phyloP scores from a whole-genome alignment of 306 rosid genomes.

The Luffa acutangula region DNA sequence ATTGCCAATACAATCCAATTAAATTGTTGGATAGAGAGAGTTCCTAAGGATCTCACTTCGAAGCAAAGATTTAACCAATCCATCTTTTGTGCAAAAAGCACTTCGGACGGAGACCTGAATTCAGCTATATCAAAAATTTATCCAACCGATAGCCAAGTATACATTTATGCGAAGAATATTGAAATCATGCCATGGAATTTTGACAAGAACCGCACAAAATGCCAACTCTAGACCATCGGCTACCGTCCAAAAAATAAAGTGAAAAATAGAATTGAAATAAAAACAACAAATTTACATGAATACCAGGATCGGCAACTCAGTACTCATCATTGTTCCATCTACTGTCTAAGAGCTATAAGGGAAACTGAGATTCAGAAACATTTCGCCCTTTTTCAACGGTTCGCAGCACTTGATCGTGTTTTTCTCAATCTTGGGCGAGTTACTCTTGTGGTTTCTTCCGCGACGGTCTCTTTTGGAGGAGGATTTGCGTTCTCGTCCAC shows the following conservation, averaged over 20 bases:
- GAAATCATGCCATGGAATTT: not conserved
- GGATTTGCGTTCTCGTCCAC: constrained; percentile 34
- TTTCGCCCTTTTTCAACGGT: not conserved
- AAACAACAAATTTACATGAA: constrained; percentile 48
- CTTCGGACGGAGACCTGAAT: not conserved
- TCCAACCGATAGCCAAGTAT: not conserved
- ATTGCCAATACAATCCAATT: not conserved
- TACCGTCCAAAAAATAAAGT: constrained; percentile 22
- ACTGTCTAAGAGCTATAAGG: not conserved
- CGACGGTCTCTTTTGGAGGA: constrained; percentile 26
- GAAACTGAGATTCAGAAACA: constrained; percentile 2
- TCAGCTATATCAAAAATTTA: not conserved
- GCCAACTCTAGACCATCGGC: not conserved
- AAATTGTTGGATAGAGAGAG: not conserved
- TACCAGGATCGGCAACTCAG: constrained; percentile 26
- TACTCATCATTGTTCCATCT: constrained; percentile 13
- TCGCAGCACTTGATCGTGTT: constrained; percentile 8
- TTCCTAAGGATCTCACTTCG: not conserved
- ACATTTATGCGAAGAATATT: not conserved
- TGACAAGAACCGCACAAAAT: not conserved
- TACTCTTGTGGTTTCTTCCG: constrained; percentile 31
- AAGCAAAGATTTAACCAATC: not conserved
- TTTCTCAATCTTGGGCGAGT: constrained; percentile 35
- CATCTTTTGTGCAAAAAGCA: constrained; percentile 1
- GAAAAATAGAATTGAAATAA: constrained; percentile 35